Conservation (phyloP, 1,284 basidiomycete genomes). For the Sanghuangporus baumii region DNA sequence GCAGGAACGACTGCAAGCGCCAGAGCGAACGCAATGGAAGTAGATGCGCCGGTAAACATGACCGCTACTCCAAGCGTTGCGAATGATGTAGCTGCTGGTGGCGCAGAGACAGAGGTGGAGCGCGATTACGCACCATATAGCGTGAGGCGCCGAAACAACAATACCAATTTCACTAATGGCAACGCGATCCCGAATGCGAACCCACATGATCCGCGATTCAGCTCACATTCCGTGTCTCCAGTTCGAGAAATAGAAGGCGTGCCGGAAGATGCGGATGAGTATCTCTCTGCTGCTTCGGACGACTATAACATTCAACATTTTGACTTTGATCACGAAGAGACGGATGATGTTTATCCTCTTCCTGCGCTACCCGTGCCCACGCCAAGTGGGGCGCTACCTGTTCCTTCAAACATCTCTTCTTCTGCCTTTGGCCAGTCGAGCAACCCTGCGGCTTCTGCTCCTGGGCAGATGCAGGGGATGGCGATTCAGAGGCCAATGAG, state of each 20-base stretch:
- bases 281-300: conserved; percentile 5
- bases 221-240: not conserved
- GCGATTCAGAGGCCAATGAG: conserved; percentile 18
- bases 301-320: not conserved
- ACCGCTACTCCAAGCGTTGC: conserved; percentile 11
- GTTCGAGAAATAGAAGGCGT: conserved; percentile 8
- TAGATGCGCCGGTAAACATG: conserved; percentile 8
- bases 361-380: conserved; percentile 5
- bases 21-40: not conserved
- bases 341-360: not conserved
- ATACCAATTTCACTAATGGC: conserved; percentile 18
- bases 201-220: too few species aligned
- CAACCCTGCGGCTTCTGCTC: not conserved
- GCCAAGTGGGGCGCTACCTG: not conserved
- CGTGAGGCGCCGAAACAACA: conserved; percentile 9
- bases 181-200: conserved; percentile 17
- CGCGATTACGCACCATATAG: conserved; percentile 28
- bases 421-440: not conserved
- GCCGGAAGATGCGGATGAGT: conserved; percentile 13
- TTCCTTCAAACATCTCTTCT: not conserved
- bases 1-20: not conserved
- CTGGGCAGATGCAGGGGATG: conserved; percentile 10
- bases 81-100: conserved; percentile 25
- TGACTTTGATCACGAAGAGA: not conserved
- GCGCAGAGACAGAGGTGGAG: conserved; percentile 50